Evolutionary conservation across 345 rosid genomes (phyloP).

Genomic region (Carallia brachiata): DNA sequence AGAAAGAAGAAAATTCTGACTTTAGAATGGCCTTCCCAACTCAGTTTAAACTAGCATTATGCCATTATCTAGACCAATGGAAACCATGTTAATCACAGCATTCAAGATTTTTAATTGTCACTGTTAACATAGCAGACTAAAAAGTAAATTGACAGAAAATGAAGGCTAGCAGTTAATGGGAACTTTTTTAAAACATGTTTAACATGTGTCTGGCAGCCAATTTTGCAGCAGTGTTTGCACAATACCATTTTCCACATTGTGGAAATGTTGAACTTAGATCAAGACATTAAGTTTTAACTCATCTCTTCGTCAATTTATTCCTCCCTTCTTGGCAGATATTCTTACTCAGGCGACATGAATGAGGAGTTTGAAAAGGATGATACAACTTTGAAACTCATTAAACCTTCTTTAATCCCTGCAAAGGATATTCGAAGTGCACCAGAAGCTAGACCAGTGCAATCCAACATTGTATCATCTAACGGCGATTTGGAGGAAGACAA

Average conservation of each 20-base stretch:
- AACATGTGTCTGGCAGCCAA: neutral
- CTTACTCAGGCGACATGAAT: constrained; percentile 60
- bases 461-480: constrained; percentile 32
- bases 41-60: too few relatives aligned
- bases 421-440: constrained; percentile 45
- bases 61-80: too few relatives aligned
- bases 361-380: constrained; percentile 83
- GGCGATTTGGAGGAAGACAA: constrained; percentile 79
- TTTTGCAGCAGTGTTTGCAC: neutral
- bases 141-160: too few relatives aligned
- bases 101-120: too few relatives aligned
- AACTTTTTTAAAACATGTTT: too few relatives aligned
- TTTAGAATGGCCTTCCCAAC: too few relatives aligned
- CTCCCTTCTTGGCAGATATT: constrained; percentile 50
- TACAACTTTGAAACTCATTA: constrained; percentile 65
- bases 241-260: neutral
- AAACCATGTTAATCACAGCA: too few relatives aligned
- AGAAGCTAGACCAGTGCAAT: constrained; percentile 46
- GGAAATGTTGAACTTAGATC: neutral
- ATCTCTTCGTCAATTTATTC: neutral
- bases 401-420: constrained; percentile 55
- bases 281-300: neutral
- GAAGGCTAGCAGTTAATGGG: too few relatives aligned
- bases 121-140: too few relatives aligned
- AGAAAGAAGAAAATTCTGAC: too few relatives aligned